Percentiles rank a stretch among this genome's conserved stretches.
These are phyloP conservation scores for Colletotrichum salicis DNA, from an alignment of 2,329 filamentous ascomycete genomes.

Conservation along the genomic window DNA sequence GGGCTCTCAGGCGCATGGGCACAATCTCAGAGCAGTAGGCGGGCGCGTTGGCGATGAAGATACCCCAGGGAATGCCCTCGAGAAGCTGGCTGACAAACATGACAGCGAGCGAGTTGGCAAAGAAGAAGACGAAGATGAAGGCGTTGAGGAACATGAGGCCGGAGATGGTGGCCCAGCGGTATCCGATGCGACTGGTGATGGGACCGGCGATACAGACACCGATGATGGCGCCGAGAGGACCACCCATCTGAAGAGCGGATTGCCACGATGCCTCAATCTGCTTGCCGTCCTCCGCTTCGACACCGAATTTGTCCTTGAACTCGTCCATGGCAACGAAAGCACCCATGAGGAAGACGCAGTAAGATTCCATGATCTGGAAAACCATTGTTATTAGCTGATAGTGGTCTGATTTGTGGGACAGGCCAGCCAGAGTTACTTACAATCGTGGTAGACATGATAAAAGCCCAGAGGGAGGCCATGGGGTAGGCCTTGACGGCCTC, in stretches of 20 bases:
- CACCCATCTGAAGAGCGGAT: slow-evolving; percentile 64
- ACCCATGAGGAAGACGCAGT: slow-evolving; percentile 70
- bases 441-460: slow-evolving; percentile 52
- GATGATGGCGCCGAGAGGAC: slow-evolving; percentile 68
- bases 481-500: slow-evolving; percentile 48
- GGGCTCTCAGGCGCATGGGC: slow-evolving; percentile 66
- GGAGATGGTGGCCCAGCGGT: slow-evolving; percentile 67
- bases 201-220: slow-evolving; percentile 70
- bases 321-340: slow-evolving; percentile 64
- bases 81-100: slow-evolving; percentile 66
- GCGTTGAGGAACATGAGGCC: slow-evolving; percentile 67
- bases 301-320: slow-evolving; percentile 60
- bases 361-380: slow-evolving; percentile 71
- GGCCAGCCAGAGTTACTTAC: slow-evolving; percentile 44
- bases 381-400: slow-evolving; percentile 36
- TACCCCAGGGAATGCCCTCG: slow-evolving; percentile 72
- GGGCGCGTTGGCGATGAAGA: slow-evolving; percentile 73
- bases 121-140: slow-evolving; percentile 66
- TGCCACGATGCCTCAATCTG: slow-evolving; percentile 67
- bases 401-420: not conserved
- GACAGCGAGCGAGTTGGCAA: slow-evolving; percentile 53
- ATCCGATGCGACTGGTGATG: slow-evolving; percentile 68
- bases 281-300: slow-evolving; percentile 42
- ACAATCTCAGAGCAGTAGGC: slow-evolving; percentile 72
- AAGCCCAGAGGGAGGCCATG: slow-evolving; percentile 51